Percentiles rank a stretch among this genome's conserved stretches.
Conservation (phyloP, 441 rosid species). For the Hypseocharis bilobata region DNA sequence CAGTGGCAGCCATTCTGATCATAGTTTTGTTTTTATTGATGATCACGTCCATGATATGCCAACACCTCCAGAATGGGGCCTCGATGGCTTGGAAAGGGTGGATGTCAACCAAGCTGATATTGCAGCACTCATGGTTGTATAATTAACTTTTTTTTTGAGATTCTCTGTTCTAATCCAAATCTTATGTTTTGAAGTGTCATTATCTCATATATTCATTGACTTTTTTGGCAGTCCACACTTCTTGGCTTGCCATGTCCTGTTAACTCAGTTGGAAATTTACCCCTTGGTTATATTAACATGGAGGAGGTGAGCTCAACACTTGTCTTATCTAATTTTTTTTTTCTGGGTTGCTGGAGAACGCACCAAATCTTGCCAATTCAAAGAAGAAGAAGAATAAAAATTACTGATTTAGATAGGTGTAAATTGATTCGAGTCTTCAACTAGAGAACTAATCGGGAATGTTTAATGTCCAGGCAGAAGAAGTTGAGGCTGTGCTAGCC, state of each 20-base stretch:
- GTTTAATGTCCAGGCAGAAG: conserved; percentile 52
- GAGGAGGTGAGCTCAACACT: conserved; percentile 45
- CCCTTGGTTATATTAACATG: conserved; percentile 67
- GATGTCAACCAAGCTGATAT: conserved; percentile 99
- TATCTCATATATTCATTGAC: conserved; percentile 18
- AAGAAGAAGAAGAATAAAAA: background rate
- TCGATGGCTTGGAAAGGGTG: conserved; percentile 65
- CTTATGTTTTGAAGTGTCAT: conserved; percentile 18
- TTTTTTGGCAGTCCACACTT: conserved; percentile 70
- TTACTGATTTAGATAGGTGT: conserved; percentile 13
- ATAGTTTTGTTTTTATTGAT: conserved; percentile 59
- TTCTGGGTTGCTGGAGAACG: background rate
- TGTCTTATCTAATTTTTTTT: background rate
- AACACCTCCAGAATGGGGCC: conserved; percentile 80
- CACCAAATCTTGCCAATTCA: background rate
- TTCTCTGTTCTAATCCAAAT: conserved; percentile 2
- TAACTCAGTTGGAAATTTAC: conserved; percentile 89
- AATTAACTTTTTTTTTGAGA: conserved; percentile 10
- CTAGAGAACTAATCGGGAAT: background rate
- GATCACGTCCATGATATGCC: conserved; percentile 80
- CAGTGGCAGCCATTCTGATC: conserved; percentile 38
- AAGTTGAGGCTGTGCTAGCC: conserved; percentile 83
- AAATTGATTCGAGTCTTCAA: background rate
- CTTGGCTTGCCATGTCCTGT: conserved; percentile 85
- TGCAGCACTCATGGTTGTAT: conserved; percentile 80